These are phyloP conservation scores for Termitomyces sp. DNA, from an alignment of 768 basidiomycete species.

Conservation along the genomic window DNA sequence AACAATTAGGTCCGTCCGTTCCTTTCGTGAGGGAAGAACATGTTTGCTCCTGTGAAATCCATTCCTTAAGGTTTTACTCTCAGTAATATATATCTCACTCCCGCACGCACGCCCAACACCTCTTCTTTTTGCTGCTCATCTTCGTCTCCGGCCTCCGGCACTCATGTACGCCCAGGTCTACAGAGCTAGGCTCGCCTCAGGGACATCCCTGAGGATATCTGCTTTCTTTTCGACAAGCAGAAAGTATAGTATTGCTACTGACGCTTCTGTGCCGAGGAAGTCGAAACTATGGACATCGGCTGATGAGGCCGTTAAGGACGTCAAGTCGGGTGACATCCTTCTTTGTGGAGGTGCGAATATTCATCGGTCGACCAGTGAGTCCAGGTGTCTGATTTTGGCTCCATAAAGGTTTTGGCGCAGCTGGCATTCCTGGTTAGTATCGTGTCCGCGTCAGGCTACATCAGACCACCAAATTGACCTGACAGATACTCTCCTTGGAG, in stretches of 20 bases:
- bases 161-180: constrained; percentile 19
- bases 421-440: constrained; percentile 75
- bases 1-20: constrained; percentile 11
- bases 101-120: neutral
- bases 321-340: constrained; percentile 75
- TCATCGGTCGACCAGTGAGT: neutral
- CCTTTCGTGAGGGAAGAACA: constrained; percentile 11
- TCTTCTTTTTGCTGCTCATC: neutral
- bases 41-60: constrained; percentile 9
- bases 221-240: constrained; percentile 16
- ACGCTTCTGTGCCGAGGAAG: constrained; percentile 27
- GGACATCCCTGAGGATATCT: constrained; percentile 16
- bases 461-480: neutral
- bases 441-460: too few species aligned
- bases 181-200: constrained; percentile 15
- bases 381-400: neutral
- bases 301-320: constrained; percentile 78
- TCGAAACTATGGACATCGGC: constrained; percentile 77
- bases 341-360: constrained; percentile 70
- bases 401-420: constrained; percentile 74
- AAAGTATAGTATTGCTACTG: constrained; percentile 30
- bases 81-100: constrained; percentile 2
- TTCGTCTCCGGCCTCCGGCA: neutral
- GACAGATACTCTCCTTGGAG: constrained; percentile 79
- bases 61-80: constrained; percentile 1